Evolutionary conservation across 129 eudicot genomes (phyloP), one percentile per base, ranked within the genome.

Genomic region (Artemisia argyi): DNA sequence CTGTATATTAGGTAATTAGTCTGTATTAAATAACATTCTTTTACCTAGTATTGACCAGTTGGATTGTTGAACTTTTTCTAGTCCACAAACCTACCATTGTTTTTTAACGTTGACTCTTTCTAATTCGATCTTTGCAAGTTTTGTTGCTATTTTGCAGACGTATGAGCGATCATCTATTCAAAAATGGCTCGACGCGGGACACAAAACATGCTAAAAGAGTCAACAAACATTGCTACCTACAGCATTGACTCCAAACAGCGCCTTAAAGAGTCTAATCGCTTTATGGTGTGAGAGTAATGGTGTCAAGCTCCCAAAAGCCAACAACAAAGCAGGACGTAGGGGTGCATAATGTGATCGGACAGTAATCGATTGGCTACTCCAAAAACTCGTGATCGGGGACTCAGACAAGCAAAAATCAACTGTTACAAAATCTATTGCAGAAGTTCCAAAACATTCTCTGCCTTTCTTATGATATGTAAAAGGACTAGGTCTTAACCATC

Each of bases 131-230:
- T 68, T 65, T 19, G 46, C 12, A 44, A 7, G 28, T n/a, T 65
- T 28, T 72, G 5, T 80, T 52, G 22, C 20, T 68, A 54, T 59
- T 35, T 71, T 74, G 78, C 88, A 91, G 97, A 91, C 96, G 11
- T 91, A 86, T 48, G 97, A 91, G 73, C 57, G 96, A 39, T 77
- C 91, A 5, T 88, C 87, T 79, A 91, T 91, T 49, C 93, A 91
- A 28, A 91, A 88, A 81, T 91, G 97, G 97, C 86, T 91, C 7
- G 87, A 91, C 54, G 96, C 96, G 1, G 97, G 97, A 47, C 96
- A 91, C 81, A 91, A 86, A 76, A 86, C 90, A 19, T 91, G 97
- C 65, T 96, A 96, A 0, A 91, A 91, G 76, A 88, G 96, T 8
- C 92, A 91, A 69, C 97, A 91, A 71, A 84, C 96, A 0, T 81